phyloP scores from a whole-genome alignment of 352 stramenopile species.

The Plasmopara halstedii region DNA sequence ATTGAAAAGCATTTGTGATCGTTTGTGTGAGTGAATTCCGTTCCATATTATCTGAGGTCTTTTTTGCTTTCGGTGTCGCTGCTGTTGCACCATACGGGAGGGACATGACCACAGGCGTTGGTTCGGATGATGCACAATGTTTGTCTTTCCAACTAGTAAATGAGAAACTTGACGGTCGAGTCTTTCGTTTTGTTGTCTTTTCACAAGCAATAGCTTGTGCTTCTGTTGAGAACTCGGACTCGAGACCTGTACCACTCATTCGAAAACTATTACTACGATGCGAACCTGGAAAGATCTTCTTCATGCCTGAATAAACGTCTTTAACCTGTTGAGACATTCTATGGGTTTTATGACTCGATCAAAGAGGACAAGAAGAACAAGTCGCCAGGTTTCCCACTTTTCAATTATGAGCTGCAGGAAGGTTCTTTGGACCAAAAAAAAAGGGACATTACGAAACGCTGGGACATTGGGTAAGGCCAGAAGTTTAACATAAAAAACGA shows the following conservation, averaged over 20 bases:
- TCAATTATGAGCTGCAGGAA: too few species aligned
- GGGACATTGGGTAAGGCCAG: background rate
- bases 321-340: slow-evolving; percentile 66
- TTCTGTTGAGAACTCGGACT: slow-evolving; percentile 27
- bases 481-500: too few species aligned
- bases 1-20: slow-evolving; percentile 19
- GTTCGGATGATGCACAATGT: slow-evolving; percentile 20
- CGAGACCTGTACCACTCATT: slow-evolving; percentile 14
- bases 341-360: too few species aligned
- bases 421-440: background rate
- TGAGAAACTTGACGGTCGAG: slow-evolving; percentile 44
- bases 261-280: slow-evolving; percentile 42
- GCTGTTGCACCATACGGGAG: slow-evolving; percentile 29
- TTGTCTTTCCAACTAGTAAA: slow-evolving; percentile 45
- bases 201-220: slow-evolving; percentile 24
- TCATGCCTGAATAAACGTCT: slow-evolving; percentile 71
- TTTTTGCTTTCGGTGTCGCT: slow-evolving; percentile 23
- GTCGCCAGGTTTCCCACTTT: too few species aligned
- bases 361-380: too few species aligned
- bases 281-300: slow-evolving; percentile 63
- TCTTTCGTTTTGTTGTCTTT: slow-evolving; percentile 27
- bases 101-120: slow-evolving; percentile 27
- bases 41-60: slow-evolving; percentile 10
- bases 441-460: background rate
- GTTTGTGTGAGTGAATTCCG: slow-evolving; percentile 22